phyloP scores from a whole-genome alignment of 208 protist genomes.

The Zelonia costaricensis region DNA sequence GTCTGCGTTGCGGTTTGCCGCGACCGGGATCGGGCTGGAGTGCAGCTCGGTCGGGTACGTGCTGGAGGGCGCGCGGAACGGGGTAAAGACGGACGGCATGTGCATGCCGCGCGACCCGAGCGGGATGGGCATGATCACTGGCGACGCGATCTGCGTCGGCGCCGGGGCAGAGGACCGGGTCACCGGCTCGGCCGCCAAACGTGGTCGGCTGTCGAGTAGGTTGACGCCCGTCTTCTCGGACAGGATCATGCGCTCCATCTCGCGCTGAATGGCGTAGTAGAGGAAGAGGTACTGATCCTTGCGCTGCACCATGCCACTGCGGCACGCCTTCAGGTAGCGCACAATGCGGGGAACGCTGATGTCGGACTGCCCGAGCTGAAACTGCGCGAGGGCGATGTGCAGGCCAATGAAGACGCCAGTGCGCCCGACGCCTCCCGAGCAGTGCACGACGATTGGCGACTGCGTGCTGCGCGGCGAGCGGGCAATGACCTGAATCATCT shows the following conservation, averaged over 20 bases:
- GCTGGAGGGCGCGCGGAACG: background rate
- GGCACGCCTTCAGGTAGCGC: slow-evolving; percentile 66
- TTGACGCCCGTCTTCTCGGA: slow-evolving; percentile 61
- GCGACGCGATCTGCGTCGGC: slow-evolving; percentile 16
- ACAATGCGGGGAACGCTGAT: slow-evolving; percentile 69
- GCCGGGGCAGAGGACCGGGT: slow-evolving; percentile 7
- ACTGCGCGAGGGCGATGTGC: slow-evolving; percentile 74
- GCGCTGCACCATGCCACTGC: slow-evolving; percentile 81
- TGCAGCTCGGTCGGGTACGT: slow-evolving; percentile 3
- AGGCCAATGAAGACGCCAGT: slow-evolving; percentile 87
- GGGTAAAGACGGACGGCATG: slow-evolving; percentile 1
- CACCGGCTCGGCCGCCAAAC: background rate
- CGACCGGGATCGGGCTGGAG: slow-evolving; percentile 9
- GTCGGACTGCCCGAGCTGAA: slow-evolving; percentile 57
- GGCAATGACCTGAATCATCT: slow-evolving; percentile 75
- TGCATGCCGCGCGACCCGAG: background rate
- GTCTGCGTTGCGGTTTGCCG: slow-evolving; percentile 18
- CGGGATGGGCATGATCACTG: slow-evolving; percentile 23
- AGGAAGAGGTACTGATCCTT: slow-evolving; percentile 88
- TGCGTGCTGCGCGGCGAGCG: slow-evolving; percentile 46
- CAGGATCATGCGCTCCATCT: slow-evolving; percentile 83
- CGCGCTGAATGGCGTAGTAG: slow-evolving; percentile 66
- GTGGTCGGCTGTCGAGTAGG: slow-evolving; percentile 40
- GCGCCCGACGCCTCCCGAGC: slow-evolving; percentile 85
- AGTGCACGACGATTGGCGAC: slow-evolving; percentile 81